Conservation (phyloP, 164 flowering plant species). For the Amborella trichopoda region DNA sequence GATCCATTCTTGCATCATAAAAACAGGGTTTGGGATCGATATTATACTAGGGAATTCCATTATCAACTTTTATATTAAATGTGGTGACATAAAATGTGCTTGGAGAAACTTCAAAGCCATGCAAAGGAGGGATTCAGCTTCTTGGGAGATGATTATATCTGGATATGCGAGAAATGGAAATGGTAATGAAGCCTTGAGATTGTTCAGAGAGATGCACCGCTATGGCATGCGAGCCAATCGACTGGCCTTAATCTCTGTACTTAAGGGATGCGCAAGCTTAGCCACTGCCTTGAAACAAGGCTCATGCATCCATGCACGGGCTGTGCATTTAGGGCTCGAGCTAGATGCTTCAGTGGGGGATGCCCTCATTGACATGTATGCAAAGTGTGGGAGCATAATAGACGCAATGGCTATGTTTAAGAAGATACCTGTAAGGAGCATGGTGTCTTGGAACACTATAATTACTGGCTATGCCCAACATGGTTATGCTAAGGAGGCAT, state of each 20-base stretch:
- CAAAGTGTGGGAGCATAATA: conserved; percentile 1
- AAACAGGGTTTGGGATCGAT: conserved; percentile 6
- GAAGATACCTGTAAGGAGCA: conserved; percentile 1
- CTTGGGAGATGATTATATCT: conserved; percentile 1
- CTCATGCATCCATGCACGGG: conserved; percentile 5
- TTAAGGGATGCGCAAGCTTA: conserved; percentile 3
- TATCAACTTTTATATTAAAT: conserved; percentile 4
- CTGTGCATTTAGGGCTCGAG: conserved; percentile 2
- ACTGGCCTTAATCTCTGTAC: background rate
- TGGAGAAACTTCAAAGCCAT: background rate
- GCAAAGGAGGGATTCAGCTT: conserved; percentile 1
- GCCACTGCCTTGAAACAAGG: conserved; percentile 6
- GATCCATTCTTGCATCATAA: conserved; percentile 5
- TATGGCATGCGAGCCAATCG: conserved; percentile 3
- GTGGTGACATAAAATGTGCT: conserved; percentile 3
- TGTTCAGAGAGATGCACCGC: conserved; percentile 5
- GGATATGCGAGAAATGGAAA: conserved; percentile 1
- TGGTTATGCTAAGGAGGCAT: conserved; percentile 7
- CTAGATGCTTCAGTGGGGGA: conserved; percentile 5
- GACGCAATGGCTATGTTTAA: conserved; percentile 4
- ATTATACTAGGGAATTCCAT: conserved; percentile 5
- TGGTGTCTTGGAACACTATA: conserved; percentile 7
- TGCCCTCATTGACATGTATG: conserved; percentile 7
- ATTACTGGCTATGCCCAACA: conserved; percentile 9
- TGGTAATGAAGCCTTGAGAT: conserved; percentile 3